Percentiles rank a stretch among this genome's conserved stretches.
These are phyloP conservation scores for Solanum ossicruentum DNA, from an alignment of 257 asterid genomes.

Conservation along the genomic window DNA sequence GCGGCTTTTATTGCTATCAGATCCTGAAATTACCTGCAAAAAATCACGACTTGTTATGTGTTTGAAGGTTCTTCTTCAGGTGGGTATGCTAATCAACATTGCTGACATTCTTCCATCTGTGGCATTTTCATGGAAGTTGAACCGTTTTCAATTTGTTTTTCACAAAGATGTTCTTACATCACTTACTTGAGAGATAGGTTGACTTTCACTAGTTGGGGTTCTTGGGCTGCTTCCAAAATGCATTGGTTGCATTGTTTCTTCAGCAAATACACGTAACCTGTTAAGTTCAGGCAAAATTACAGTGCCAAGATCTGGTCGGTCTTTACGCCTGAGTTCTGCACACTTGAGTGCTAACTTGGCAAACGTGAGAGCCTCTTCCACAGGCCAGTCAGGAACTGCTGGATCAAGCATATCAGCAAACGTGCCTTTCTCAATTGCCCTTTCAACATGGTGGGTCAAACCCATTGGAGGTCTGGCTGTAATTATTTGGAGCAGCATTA, in stretches of 20 bases:
- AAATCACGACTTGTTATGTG: not conserved
- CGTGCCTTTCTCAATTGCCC: conserved; percentile 69
- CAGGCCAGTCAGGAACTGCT: conserved; percentile 65
- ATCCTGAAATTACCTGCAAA: not conserved
- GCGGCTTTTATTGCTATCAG: not conserved
- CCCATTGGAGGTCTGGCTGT: conserved; percentile 93
- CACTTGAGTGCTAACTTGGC: conserved; percentile 73
- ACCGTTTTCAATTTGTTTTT: not conserved
- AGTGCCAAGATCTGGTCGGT: conserved; percentile 66
- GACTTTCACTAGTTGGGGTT: conserved; percentile 2
- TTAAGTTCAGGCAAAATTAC: conserved; percentile 61
- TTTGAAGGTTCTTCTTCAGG: not conserved
- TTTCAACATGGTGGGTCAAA: conserved; percentile 65
- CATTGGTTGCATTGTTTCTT: conserved; percentile 37
- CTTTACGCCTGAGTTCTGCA: conserved; percentile 66
- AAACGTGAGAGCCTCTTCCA: conserved; percentile 50
- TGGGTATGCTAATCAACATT: not conserved
- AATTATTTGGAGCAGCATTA: conserved; percentile 70
- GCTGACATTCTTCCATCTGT: not conserved
- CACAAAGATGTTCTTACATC: not conserved
- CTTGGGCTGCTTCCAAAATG: conserved; percentile 3
- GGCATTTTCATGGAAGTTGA: not conserved
- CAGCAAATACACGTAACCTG: conserved; percentile 51
- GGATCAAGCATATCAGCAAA: conserved; percentile 72
- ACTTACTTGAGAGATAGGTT: conserved; percentile 34